Base-by-base conservation (phyloP, 1,284 basidiomycete species). In the Tausonia pullulans region DNA sequence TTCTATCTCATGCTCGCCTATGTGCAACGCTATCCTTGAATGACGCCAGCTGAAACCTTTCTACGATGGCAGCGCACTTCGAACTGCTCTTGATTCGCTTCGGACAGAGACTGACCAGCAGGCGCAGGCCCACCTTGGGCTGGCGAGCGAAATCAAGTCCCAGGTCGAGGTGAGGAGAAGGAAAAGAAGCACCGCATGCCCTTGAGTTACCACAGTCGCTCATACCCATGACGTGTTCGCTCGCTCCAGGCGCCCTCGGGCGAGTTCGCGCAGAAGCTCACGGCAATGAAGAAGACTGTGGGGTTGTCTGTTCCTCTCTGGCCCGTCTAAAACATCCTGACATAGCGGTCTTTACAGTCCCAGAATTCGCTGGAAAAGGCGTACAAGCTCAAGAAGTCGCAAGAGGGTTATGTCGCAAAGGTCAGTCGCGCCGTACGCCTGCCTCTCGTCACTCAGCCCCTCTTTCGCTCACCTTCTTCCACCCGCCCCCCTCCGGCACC, bases 51-150 rank as follows among this genome's bases (percentile, higher is more conserved):
- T 27, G 27, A 27, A 27, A 27, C 27, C 27, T 27, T 27, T 27
- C 27, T 27, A 57, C 59, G 67, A 68, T 52, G 65, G 67, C 73
- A 90, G 91, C 46, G 88, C 93, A 64, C 79, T 95, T 41, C 84
- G 87, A 49, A 82, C 81, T 64, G 85, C 88, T 0, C 78, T 96
- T 54, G 87, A 93, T 69, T 85, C 84, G 0, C 78, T 96, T 52
- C 84, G 87, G 51, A 74, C 79, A 27, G 94, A 98, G 77, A 93
- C 93, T 0, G 90, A 92, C 60, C 83, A 84, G 62, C 90, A 94
- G 74, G 82, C 87, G 7, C 77, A 81, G 44, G 83, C 80, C 73
- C 87, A 95, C 75, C 72, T 81, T 4, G 81, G 81, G 44, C 80
- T 93, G 54, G 83, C 87, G 0, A 81, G 84, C 64, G 86, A 89